Percentiles rank a stretch among this genome's conserved stretches.
Evolutionary conservation across 345 rosid species (phyloP).

Genomic region (Gossypium bickii): DNA sequence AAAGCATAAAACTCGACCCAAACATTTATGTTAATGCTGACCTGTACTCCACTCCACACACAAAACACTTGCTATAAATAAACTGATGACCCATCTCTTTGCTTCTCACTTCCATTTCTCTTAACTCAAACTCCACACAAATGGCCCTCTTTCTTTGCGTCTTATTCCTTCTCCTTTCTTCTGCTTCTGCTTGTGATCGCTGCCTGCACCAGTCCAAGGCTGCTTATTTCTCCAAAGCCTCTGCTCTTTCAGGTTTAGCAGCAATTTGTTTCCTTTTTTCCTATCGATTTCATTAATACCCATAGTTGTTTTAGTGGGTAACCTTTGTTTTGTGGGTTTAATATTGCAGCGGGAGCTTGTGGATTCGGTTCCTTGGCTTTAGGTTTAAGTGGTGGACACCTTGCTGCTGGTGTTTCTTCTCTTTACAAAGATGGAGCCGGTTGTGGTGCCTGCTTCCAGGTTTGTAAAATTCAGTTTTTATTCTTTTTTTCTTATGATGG

Average conservation of each 20-base stretch:
- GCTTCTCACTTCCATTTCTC: neutral
- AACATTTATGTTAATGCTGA: conserved; percentile 23
- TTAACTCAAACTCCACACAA: neutral
- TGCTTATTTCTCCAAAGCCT: conserved; percentile 59
- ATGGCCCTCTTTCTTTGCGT: conserved; percentile 39
- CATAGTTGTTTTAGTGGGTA: conserved; percentile 21
- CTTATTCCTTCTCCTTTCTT: conserved; percentile 37
- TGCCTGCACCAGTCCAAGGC: conserved; percentile 71
- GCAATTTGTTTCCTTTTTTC: neutral
- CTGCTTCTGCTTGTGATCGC: conserved; percentile 72
- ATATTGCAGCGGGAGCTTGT: conserved; percentile 84
- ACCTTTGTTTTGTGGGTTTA: conserved; percentile 18
- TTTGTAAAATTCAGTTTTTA: neutral
- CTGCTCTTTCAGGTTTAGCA: conserved; percentile 58
- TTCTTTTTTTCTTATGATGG: neutral
- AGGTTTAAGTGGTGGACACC: conserved; percentile 55
- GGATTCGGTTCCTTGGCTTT: conserved; percentile 73
- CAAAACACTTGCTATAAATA: conserved; percentile 8
- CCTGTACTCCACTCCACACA: conserved; percentile 38
- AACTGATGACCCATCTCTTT: neutral
- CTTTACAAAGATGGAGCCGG: conserved; percentile 83
- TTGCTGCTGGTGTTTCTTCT: conserved; percentile 69
- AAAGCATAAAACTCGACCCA: neutral
- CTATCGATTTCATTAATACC: neutral
- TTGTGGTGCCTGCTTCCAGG: conserved; percentile 92